Evolutionary conservation across 176 grass and related monocot genomes (phyloP).

Genomic region (Lolium perenne): DNA sequence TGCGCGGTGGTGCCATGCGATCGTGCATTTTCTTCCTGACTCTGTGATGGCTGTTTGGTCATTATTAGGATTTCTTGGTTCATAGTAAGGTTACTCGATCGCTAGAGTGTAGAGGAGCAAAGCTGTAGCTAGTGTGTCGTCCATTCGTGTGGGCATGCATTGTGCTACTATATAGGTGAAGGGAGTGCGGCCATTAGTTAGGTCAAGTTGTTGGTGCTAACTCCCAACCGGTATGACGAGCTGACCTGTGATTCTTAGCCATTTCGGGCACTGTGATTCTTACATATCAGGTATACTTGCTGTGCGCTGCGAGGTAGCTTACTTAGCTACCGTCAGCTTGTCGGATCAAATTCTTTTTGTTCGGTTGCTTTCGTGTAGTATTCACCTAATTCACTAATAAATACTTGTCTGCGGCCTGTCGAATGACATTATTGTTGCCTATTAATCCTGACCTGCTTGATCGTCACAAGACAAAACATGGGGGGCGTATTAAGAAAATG

Average conservation of each 20-base stretch:
- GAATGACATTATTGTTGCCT: not conserved
- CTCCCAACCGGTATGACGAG: not conserved
- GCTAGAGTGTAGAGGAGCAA: not conserved
- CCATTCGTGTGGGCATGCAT: not conserved
- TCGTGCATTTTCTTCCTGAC: not conserved
- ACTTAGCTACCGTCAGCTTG: not conserved
- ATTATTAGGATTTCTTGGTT: conserved; percentile 36
- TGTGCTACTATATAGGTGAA: not conserved
- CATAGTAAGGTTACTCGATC: not conserved
- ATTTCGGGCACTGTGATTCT: not conserved
- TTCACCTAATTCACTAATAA: conserved; percentile 1
- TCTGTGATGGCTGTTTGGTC: conserved; percentile 23
- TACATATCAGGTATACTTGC: not conserved
- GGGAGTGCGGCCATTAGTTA: not conserved
- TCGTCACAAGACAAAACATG: not conserved
- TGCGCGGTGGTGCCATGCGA: not conserved
- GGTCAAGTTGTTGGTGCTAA: not conserved
- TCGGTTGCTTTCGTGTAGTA: not conserved
- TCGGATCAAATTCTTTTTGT: not conserved
- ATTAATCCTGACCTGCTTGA: not conserved
- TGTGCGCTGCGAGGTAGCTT: not conserved
- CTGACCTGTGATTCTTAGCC: not conserved
- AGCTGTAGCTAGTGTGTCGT: not conserved
- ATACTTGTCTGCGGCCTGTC: not conserved
- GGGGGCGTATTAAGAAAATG: not conserved